Evolutionary conservation across 1,284 basidiomycete species (phyloP).

Genomic region (Trametes pubescens): DNA sequence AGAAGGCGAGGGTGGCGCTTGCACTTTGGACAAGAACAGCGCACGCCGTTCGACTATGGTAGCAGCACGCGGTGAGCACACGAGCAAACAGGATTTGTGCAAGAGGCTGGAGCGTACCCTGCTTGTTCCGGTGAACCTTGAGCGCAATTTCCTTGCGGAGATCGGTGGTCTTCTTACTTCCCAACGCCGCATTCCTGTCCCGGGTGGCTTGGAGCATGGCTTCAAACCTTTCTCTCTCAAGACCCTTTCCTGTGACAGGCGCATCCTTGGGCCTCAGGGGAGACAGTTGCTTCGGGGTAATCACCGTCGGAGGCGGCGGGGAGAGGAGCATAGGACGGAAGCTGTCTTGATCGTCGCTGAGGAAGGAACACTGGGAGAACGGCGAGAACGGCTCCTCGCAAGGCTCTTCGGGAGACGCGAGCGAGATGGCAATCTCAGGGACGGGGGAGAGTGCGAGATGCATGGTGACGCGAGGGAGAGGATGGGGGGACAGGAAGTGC

Average conservation of each 20-base stretch:
- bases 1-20: slow-evolving; percentile 68
- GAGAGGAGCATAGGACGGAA: slow-evolving; percentile 66
- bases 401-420: slow-evolving; percentile 61
- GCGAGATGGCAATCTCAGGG: slow-evolving; percentile 74
- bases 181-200: slow-evolving; percentile 56
- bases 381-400: slow-evolving; percentile 67
- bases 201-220: slow-evolving; percentile 64
- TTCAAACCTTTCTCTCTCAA: slow-evolving; percentile 70
- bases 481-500: slow-evolving; percentile 23
- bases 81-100: background rate
- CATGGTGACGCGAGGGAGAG: slow-evolving; percentile 47
- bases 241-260: slow-evolving; percentile 54
- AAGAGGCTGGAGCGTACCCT: slow-evolving; percentile 56
- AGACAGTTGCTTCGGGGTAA: slow-evolving; percentile 55
- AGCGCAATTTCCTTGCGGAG: slow-evolving; percentile 78
- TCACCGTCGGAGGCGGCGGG: slow-evolving; percentile 57
- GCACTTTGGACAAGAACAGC: slow-evolving; percentile 75
- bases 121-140: slow-evolving; percentile 77
- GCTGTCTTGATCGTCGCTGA: slow-evolving; percentile 51
- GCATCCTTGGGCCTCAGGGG: slow-evolving; percentile 57
- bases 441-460: slow-evolving; percentile 54
- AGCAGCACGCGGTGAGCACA: slow-evolving; percentile 17
- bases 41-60: slow-evolving; percentile 73
- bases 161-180: slow-evolving; percentile 59
- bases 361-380: slow-evolving; percentile 56